Base-by-base conservation (phyloP, 805 yeast genomes). In the Lipomyces kockii region DNA sequence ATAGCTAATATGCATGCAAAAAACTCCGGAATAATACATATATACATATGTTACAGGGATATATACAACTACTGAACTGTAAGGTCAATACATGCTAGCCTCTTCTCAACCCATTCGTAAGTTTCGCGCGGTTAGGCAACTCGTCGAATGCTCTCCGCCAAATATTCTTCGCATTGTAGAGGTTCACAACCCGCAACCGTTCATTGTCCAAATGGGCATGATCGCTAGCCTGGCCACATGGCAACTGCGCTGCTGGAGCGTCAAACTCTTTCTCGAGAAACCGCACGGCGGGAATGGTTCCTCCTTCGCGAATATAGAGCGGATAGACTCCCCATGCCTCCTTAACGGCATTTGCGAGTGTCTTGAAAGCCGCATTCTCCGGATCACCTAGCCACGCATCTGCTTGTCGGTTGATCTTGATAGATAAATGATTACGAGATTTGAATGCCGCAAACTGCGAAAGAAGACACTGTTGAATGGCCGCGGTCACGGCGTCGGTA, bases 361-460 rank as follows among this genome's bases (percentile, higher is more conserved):
- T 83, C 73, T 85, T 83, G 77, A 90, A 95, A 1, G 93, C 91
- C 55, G 83, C 83, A 74, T 91, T 92, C 14, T 82, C 78, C 14
- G 93, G 89, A 73, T 95, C 92, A 3, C 98, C 98, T 9, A 94
- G 80, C 99, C 99, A 94, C 1, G 98, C 97, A 74, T 93, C 98
- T 0, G 97, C 97, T 75, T 90, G 94, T 74, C 92, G 92, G 66
- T 88, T 83, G 54, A 93, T 83, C 29, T 83, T 81, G 25, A 93
- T 79, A 12, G 79, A 77, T 49, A 94, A 74, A 35, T 84, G 83
- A 76, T 95, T 95, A 5, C 84, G 85, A 0, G 95, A 84, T 2
- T 81, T 74, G 39, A 91, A 77, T 14, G 75, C 74, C 0, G 76
- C 73, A 72, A 92, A 94, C 54, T 80, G 76, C 0, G 79, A 71